Base-by-base conservation (phyloP, 140 eudicot species). In the Oenanthe javanica region DNA sequence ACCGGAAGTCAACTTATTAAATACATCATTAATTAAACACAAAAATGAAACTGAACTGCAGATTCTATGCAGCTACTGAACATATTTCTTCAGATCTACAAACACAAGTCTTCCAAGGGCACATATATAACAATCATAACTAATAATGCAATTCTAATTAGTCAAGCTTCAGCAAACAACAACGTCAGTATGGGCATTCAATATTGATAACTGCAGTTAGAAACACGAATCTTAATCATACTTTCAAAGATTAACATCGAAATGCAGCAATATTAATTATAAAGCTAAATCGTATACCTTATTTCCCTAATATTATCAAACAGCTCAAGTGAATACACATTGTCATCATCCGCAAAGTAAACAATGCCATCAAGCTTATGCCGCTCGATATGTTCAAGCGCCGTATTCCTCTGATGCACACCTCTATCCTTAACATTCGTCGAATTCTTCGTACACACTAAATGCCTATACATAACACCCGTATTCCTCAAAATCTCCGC, bases 281-380 rank as follows among this genome's bases (percentile, higher is more conserved):
- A 18, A 9, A 57, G 74, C n/a, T 55, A 2, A 40, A 12, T 0
- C 51, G 75, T 31, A 77, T 88, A 90, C 98, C 94, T 89, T 89
- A 94, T 90, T 36, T 84, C 84, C 81, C 98, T 89, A 47, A 92
- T 55, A 36, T 83, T 77, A 81, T 92, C 89, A 70, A 94, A 92
- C 79, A 94, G 79, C 79, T 94, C 91, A 3, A 94, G 90, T 4
- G 98, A 90, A 76, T 94, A 94, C 48, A 94, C 77, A 84, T 94
- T 94, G 85, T 94, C 98, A 66, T 94, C 98, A 82, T 94, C 98
- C 3, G 94, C 98, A 90, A 94, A 94, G 83, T 90, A 94, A 51
- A 94, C 98, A 74, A 92, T 85, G 27, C 98, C 98, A 83, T 92
- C 92, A 79, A 94, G 97, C 89, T 81, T 90, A 81, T 92, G 98